Conservation (phyloP, 2,329 filamentous ascomycete genomes). For the Ophiostoma sp. region DNA sequence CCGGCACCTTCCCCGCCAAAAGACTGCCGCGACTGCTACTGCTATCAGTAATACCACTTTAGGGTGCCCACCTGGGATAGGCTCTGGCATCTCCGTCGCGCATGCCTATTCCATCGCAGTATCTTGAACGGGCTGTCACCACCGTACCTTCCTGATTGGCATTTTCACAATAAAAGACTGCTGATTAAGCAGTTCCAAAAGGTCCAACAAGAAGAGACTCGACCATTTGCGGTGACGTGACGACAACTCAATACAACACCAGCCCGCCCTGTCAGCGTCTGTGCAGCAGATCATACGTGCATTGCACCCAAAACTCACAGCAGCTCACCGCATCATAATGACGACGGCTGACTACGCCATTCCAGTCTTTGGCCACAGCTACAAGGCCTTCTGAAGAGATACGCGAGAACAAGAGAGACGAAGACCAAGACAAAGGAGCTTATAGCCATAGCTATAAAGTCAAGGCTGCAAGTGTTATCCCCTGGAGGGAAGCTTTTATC, state of each 20-base stretch:
- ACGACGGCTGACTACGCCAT: slow-evolving; percentile 2
- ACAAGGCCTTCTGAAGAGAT: neutral
- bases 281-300: slow-evolving; percentile 2
- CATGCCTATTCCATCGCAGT: neutral
- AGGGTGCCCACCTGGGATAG: neutral
- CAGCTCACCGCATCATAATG: slow-evolving; percentile 10
- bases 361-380: slow-evolving; percentile 1
- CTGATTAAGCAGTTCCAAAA: neutral
- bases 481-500: neutral
- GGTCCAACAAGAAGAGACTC: neutral
- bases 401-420: neutral
- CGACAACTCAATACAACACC: neutral
- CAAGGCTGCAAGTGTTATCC: neutral
- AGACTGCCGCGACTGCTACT: neutral
- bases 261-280: neutral
- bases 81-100: slow-evolving; percentile 1
- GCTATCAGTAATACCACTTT: neutral
- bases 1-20: slow-evolving; percentile 1
- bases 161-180: neutral
- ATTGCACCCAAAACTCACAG: neutral
- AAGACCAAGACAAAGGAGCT: neutral
- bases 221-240: neutral
- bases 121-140: neutral
- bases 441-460: too few relatives aligned
- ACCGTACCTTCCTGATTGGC: neutral